Base-by-base conservation (phyloP, 2,329 filamentous ascomycete genomes). In the Albifimbria verrucaria region DNA sequence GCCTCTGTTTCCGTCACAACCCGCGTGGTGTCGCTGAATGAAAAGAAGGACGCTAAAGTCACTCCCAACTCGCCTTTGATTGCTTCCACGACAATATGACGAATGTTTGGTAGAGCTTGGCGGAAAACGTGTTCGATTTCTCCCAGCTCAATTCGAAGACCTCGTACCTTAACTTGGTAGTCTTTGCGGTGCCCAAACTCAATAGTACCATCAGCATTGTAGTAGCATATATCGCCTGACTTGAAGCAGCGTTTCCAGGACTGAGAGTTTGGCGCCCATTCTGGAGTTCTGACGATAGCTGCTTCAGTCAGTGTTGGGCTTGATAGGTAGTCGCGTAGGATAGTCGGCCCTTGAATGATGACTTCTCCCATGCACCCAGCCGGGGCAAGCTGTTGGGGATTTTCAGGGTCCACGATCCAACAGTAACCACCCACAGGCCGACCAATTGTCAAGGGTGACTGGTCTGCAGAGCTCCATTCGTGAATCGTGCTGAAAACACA, bases 141-240 rank as follows among this genome's bases (percentile, higher is more conserved):
- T 1, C 49, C 55, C 0, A 78, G 67, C 62, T 78, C 83, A 50
- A 80, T 68, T 49, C 79, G 62, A 44, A 75, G 81, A 39, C 84
- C 83, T 18, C 74, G 72, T 10, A 84, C 64, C 58, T 84, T 85
- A 36, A 83, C 72, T 60, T 84, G 80, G 0, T 68, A 70, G 57
- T 84, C 80, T 56, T 78, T 79, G 24, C 81, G 68, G 26, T 77
- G 78, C 32, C 79, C 57, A 50, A 71, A 77, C 0, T 64, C 56
- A 9, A 78, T 61, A n/a, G 54, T 57, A 3, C 72, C 72, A 49
- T 77, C 63, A 0, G 51, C 39, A 22, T 65, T 54, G 22, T 69
- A 67, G 15, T 56, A 54, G 10, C 58, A 53, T 1, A 63, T 43
- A 43, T 65, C 64, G 1, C 63, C 62, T 1, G 63, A 63, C 41